These are phyloP conservation scores for Candida endomychidarum DNA, from an alignment of 805 yeast genomes.

Conservation along the genomic window DNA sequence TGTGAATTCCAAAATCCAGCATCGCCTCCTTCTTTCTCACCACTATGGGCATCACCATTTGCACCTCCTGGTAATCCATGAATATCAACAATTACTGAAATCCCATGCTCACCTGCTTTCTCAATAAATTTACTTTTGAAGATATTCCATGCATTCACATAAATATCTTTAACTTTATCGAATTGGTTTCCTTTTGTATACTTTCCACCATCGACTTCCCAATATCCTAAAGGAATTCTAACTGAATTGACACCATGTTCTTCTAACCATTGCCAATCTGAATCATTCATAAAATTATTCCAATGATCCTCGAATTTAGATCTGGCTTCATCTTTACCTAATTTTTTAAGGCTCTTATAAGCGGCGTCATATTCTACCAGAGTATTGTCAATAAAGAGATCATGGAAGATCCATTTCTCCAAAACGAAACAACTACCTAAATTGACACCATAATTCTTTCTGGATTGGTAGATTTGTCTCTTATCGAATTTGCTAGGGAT, in stretches of 20 bases:
- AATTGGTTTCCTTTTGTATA: conserved; percentile 65
- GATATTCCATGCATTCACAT: conserved; percentile 70
- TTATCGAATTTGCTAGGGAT: conserved; percentile 30
- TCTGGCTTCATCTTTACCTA: conserved; percentile 57
- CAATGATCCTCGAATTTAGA: conserved; percentile 63
- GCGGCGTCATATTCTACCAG: conserved; percentile 76
- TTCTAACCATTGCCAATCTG: conserved; percentile 79
- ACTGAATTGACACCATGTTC: conserved; percentile 72
- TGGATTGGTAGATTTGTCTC: conserved; percentile 53
- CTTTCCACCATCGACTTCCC: conserved; percentile 72
- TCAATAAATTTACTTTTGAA: conserved; percentile 52
- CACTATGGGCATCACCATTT: conserved; percentile 81
- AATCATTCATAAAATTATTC: conserved; percentile 56
- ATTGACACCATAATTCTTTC: conserved; percentile 80
- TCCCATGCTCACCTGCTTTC: conserved; percentile 59
- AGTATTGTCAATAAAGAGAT: conserved; percentile 54
- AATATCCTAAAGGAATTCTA: conserved; percentile 88
- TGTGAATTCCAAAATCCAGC: conserved; percentile 65
- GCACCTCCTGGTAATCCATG: conserved; percentile 96
- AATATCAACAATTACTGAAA: conserved; percentile 77
- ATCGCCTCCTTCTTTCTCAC: conserved; percentile 50
- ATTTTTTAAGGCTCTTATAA: conserved; percentile 41
- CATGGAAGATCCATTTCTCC: conserved; percentile 76
- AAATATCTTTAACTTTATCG: conserved; percentile 50
- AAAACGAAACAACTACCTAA: conserved; percentile 77